Evolutionary conservation across 2,329 filamentous ascomycete species (phyloP).

Genomic region (Pseudogymnoascus sp.): DNA sequence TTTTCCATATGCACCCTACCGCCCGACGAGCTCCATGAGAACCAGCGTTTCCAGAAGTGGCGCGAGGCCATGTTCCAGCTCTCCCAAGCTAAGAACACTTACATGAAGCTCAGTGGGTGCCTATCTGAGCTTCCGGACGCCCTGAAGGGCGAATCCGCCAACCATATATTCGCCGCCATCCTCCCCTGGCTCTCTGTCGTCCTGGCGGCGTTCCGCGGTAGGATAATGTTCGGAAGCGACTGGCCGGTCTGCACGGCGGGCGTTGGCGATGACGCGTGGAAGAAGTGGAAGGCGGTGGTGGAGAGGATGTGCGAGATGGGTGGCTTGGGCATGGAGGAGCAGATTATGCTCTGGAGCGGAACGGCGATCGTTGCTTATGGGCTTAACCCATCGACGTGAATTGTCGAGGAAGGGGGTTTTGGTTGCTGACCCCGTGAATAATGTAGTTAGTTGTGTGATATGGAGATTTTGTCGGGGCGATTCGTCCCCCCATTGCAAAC

Average conservation of each 20-base stretch:
- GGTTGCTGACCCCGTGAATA: neutral
- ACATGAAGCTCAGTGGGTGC: slow-evolving; percentile 84
- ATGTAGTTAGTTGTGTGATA: neutral
- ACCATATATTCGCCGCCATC: slow-evolving; percentile 55
- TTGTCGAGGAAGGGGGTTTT: neutral
- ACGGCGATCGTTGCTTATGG: slow-evolving; percentile 67
- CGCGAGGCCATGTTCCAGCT: slow-evolving; percentile 60
- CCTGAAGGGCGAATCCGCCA: slow-evolving; percentile 40
- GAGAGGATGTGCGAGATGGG: slow-evolving; percentile 58
- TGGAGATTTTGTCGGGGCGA: neutral
- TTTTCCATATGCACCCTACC: slow-evolving; percentile 53
- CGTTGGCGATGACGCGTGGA: slow-evolving; percentile 50
- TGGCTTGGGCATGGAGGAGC: slow-evolving; percentile 51
- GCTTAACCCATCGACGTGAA: slow-evolving; percentile 28
- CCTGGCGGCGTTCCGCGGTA: slow-evolving; percentile 63
- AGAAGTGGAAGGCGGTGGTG: slow-evolving; percentile 66
- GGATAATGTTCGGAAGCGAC: slow-evolving; percentile 86
- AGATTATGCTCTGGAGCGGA: slow-evolving; percentile 61
- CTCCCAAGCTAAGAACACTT: slow-evolving; percentile 57
- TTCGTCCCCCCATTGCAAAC: neutral
- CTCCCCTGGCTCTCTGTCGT: slow-evolving; percentile 66
- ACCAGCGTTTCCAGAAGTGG: slow-evolving; percentile 55
- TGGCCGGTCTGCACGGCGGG: slow-evolving; percentile 85
- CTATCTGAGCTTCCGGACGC: slow-evolving; percentile 67
- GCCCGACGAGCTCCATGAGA: slow-evolving; percentile 32